Base-by-base conservation (phyloP, 345 rosid species). In the Salix udensis region DNA sequence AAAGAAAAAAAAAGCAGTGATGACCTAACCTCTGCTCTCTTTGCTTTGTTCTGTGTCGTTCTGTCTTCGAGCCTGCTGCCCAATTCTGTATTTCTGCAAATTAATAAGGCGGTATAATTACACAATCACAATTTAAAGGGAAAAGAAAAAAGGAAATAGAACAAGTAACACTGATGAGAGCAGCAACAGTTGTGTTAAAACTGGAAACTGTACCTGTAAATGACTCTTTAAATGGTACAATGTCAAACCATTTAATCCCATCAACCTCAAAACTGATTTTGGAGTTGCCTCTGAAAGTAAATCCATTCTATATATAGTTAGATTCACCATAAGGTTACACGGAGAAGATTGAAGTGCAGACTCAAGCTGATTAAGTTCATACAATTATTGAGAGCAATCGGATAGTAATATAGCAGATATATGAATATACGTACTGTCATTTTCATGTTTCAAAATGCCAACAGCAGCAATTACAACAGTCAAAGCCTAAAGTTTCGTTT, bases 201-300 rank as follows among this genome's bases (percentile, higher is more conserved):
- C 16, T 26, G 34, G 8, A 18, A n/a, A 31, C 16, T 26, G 24
- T 65, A 92, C 98, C 98, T 95, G 98, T 62, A 95, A 81, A 84
- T 95, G 98, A 81, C 97, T 93, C 87, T 93, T 95, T 74, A 93
- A 85, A 85, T 95, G 98, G 82, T 91, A 95, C 80, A 93, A 68
- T 37, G 98, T 95, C 83, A 95, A 86, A 37, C 98, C 98, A 83
- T 95, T 95, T 55, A 91, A 73, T 40, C 97, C 98, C 98, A 95
- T 95, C 44, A 93, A 24, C 77, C 91, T 89, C 78, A 91, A 68
- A 75, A 93, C 97, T 1, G 97, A 85, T 73, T 95, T 95, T 28
- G 98, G 98, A 65, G 98, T 95, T 55, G 98, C 98, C 77, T 89
- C 98, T 95, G 80, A 4, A 62, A 58, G 40, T 50, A 82, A 39